A percentile compares a stretch with the other conserved stretches of the same genome.
These are phyloP conservation scores for Linum trigynum DNA, from an alignment of 345 rosid genomes.

Conservation along the genomic window DNA sequence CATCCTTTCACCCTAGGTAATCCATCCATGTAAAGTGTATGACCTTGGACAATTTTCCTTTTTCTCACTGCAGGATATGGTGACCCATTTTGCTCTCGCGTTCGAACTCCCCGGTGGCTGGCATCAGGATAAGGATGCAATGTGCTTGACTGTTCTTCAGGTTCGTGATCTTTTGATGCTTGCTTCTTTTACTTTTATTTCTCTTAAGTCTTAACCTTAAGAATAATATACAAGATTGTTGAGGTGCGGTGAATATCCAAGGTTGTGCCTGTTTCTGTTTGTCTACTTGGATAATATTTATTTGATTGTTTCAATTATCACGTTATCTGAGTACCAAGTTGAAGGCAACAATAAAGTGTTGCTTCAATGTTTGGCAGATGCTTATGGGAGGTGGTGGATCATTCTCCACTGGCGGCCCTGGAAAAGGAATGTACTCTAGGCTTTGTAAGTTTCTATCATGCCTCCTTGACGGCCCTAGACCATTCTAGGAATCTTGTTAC, in stretches of 20 bases:
- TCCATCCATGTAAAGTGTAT: not conserved
- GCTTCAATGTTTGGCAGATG: constrained; percentile 38
- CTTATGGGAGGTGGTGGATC: constrained; percentile 98
- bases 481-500: not conserved
- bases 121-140: constrained; percentile 65
- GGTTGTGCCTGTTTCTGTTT: not conserved
- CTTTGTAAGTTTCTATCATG: constrained; percentile 50
- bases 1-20: not conserved
- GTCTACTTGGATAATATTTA: too few relatives aligned
- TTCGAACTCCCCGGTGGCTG: constrained; percentile 90
- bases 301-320: not conserved
- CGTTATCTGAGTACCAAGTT: not conserved
- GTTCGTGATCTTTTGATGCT: constrained; percentile 24
- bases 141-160: constrained; percentile 80
- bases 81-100: constrained; percentile 79
- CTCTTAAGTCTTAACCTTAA: too few relatives aligned
- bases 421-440: constrained; percentile 93
- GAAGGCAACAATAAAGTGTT: not conserved
- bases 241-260: not conserved
- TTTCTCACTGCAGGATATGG: constrained; percentile 15
- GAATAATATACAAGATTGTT: not conserved
- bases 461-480: not conserved
- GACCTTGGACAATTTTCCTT: not conserved
- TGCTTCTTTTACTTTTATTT: not conserved
- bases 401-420: constrained; percentile 95